Base-by-base conservation (phyloP, 257 asterid genomes). In the Nicotiana benthamiana region DNA sequence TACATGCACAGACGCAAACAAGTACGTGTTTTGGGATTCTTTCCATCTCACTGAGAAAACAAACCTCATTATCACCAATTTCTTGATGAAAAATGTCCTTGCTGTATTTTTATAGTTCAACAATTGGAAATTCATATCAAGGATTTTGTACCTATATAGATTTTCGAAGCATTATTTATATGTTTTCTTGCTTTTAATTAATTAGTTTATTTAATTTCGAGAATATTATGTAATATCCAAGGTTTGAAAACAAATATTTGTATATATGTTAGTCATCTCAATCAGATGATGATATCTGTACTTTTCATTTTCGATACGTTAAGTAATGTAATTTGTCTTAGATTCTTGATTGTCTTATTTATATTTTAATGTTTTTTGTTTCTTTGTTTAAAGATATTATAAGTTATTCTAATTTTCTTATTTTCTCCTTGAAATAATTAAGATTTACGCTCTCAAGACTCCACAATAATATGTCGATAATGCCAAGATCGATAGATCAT, bases 21-120 rank as follows among this genome's bases (percentile, higher is more conserved):
- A 95, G 80, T 95, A 88, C 22, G 92, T 93, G 0, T 95, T 95
- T 64, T 95, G 98, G 98, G 99, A 95, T 82, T 91, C 99, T 64
- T 95, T 95, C 82, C 99, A 95, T 82, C 97, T 97, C 7, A 90
- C 97, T 0, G 86, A 94, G 90, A 93, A 77, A 85, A 87, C 98
- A 0, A 94, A 88, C 74, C 80, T 64, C 52, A 85, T 94, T 79
- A 77, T 93, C n/a, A 84, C 85, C 20, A 91, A 87, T 20, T 83
- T 89, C 84, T 46, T 94, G 15, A 7, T 94, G 67, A 91, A 90
- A 64, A 85, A 83, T 83, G 81, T 85, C 56, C 80, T 90, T 75
- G 82, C 59, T 75, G 82, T 80, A 36, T 94, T 94, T 77, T 27
- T 86, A n/a, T 89, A 84, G 64, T 65, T 22, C 46, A 5, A 4